Evolutionary conservation across 1,284 basidiomycete genomes (phyloP).

Genomic region (Tilletia horrida): DNA sequence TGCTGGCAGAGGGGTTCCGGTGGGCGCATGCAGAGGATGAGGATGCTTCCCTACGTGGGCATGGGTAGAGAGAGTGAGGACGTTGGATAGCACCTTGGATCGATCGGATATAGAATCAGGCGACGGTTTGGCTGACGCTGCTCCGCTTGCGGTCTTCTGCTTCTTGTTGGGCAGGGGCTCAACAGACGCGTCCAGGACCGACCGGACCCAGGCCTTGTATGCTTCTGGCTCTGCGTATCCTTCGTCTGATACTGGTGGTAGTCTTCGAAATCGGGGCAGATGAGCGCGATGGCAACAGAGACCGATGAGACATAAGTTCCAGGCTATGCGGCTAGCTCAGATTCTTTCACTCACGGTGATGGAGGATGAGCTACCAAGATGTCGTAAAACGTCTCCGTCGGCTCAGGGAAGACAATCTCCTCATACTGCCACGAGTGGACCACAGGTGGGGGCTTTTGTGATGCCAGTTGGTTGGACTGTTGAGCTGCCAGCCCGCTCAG

Average conservation of each 20-base stretch:
- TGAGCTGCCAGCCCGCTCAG: conserved; percentile 8
- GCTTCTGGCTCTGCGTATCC: conserved; percentile 40
- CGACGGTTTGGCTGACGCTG: not conserved
- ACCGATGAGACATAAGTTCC: no score
- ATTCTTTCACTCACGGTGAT: conserved; percentile 62
- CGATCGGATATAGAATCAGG: not conserved
- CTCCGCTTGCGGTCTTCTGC: not conserved
- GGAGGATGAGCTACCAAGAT: conserved; percentile 78
- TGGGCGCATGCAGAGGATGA: conserved; percentile 48
- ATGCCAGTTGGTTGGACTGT: conserved; percentile 14
- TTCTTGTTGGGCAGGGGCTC: not conserved
- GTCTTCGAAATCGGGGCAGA: conserved; percentile 41
- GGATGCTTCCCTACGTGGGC: conserved; percentile 25
- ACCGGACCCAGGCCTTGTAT: conserved; percentile 32
- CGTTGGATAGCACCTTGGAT: not conserved
- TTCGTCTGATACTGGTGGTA: conserved; percentile 40
- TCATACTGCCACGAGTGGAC: conserved; percentile 97
- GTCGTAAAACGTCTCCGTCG: conserved; percentile 80
- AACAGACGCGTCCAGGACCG: conserved; percentile 15
- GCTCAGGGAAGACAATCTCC: conserved; percentile 94
- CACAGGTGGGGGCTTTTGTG: conserved; percentile 29
- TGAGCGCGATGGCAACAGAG: no score
- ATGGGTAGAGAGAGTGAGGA: not conserved
- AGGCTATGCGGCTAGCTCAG: not conserved
- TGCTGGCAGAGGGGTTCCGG: conserved; percentile 59